Evolutionary conservation across 768 basidiomycete genomes (phyloP), one percentile per base, ranked within the genome.

Genomic region (Boletus coccyginus): DNA sequence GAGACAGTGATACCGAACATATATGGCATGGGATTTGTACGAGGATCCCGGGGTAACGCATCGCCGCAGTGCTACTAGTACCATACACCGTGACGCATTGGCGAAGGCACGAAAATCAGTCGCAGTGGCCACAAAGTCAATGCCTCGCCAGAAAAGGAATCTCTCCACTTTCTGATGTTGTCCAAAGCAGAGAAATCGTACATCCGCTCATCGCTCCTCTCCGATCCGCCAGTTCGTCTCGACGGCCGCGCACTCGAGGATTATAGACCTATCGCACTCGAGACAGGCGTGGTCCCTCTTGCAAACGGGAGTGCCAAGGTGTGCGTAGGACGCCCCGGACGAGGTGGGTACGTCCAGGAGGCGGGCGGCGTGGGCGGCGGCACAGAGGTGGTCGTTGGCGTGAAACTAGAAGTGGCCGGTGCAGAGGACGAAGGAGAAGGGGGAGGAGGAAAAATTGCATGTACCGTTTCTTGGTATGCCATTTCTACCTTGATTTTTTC

Each of bases 261-360:
- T 59, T 94, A 81, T 63, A 79, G 93, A 31, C 72, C 80, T 0
- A 78, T 94, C 21, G 75, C 82, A 9, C 81, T 95, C 31, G 86
- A 91, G 71, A 90, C 90, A 0, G 89, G 88, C 21, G 80, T 89
- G 2, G 84, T 85, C 16, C 89, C 91, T 7, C 79, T 92, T 7
- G 88, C 92, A 19, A 93, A 94, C 57, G 93, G 93, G 7, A 93
- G 91, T 59, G 90, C 90, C 7, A 80, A 82, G 24, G 74, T 93
- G 9, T 82, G 76, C 60, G 81, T 94, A n/a, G 92, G 91, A 74
- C 56, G 73, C 78, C 27, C 75, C 75, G 82, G 81, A 7, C 84
- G 82, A 3, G 84, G 84, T 0, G 92, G 91, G 0, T 85, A 91
- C 61, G 75, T 92, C 7, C 73, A 92, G 12, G 90, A 87, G 2